These are phyloP conservation scores for Oidium heveae DNA, from an alignment of 2,329 filamentous ascomycete species.

Conservation along the genomic window DNA sequence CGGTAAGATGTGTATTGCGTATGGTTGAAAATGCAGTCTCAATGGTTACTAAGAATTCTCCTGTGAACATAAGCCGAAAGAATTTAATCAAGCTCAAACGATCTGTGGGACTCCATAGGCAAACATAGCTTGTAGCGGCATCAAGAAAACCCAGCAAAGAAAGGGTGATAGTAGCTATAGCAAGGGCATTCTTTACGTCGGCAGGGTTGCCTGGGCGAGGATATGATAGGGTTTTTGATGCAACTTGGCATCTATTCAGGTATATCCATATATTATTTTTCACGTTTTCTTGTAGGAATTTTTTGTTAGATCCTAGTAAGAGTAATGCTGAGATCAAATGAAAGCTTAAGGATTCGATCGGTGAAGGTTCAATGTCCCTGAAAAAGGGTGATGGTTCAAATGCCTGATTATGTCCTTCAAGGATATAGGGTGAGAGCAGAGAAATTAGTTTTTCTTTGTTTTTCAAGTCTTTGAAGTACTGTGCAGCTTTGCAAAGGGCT, in stretches of 20 bases:
- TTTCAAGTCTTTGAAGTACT: slow-evolving; percentile 40
- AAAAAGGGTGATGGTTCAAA: slow-evolving; percentile 65
- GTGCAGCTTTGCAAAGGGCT: slow-evolving; percentile 74
- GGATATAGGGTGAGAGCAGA: slow-evolving; percentile 62
- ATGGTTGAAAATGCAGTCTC: slow-evolving; percentile 82
- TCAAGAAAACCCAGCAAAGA: slow-evolving; percentile 80
- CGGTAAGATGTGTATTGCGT: slow-evolving; percentile 46
- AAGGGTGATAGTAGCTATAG: slow-evolving; percentile 51
- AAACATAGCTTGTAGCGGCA: slow-evolving; percentile 49
- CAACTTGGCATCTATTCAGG: slow-evolving; percentile 40
- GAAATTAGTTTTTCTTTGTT: slow-evolving; percentile 56
- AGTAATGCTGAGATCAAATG: slow-evolving; percentile 61
- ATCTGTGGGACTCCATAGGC: slow-evolving; percentile 59
- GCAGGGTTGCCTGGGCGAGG: slow-evolving; percentile 22
- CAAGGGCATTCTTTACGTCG: slow-evolving; percentile 36
- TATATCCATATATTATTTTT: slow-evolving; percentile 45
- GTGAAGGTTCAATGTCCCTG: slow-evolving; percentile 59
- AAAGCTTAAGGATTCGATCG: slow-evolving; percentile 62
- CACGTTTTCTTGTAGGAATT: slow-evolving; percentile 38
- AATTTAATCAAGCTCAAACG: slow-evolving; percentile 47
- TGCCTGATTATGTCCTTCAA: slow-evolving; percentile 57
- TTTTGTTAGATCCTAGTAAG: slow-evolving; percentile 51
- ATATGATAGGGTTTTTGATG: slow-evolving; percentile 28
- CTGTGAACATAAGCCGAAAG: slow-evolving; percentile 50
- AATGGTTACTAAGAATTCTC: slow-evolving; percentile 61